A percentile compares a stretch with the other conserved stretches of the same genome.
These are phyloP conservation scores for Candida sojae DNA, from an alignment of 1,139 yeast species.

Conservation along the genomic window DNA sequence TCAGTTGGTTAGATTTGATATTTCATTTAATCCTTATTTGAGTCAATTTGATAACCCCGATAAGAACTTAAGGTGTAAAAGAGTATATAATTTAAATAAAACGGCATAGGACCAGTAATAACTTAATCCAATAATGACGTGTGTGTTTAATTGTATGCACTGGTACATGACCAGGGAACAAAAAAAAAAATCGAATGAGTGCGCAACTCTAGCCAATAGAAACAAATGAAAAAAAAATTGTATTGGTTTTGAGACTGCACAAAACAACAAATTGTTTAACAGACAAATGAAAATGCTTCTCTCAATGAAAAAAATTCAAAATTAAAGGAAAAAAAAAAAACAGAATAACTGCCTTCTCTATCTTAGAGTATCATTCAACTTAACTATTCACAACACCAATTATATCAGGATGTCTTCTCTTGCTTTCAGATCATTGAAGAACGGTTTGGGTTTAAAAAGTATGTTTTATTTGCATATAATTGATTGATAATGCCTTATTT, in stretches of 20 bases:
- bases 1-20: neutral
- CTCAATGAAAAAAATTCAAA: slow-evolving; percentile 10
- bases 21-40: neutral
- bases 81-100: neutral
- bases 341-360: neutral
- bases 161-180: neutral
- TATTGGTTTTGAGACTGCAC: slow-evolving; percentile 9
- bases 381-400: slow-evolving; percentile 5
- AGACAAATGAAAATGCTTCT: slow-evolving; percentile 3
- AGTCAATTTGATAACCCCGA: neutral
- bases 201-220: slow-evolving; percentile 6
- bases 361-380: neutral
- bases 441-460: slow-evolving; percentile 48
- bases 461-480: slow-evolving; percentile 16
- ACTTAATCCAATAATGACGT: too few species aligned
- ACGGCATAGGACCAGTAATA: too few species aligned
- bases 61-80: neutral
- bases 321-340: slow-evolving; percentile 10
- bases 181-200: neutral
- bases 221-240: slow-evolving; percentile 5
- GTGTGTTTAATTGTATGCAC: too few species aligned
- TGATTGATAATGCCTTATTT: neutral
- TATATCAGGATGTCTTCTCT: slow-evolving; percentile 35
- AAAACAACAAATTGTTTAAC: neutral
- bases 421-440: slow-evolving; percentile 58